These are phyloP conservation scores for Aspergillus melleus DNA, from an alignment of 2,329 filamentous ascomycete genomes.

Conservation along the genomic window DNA sequence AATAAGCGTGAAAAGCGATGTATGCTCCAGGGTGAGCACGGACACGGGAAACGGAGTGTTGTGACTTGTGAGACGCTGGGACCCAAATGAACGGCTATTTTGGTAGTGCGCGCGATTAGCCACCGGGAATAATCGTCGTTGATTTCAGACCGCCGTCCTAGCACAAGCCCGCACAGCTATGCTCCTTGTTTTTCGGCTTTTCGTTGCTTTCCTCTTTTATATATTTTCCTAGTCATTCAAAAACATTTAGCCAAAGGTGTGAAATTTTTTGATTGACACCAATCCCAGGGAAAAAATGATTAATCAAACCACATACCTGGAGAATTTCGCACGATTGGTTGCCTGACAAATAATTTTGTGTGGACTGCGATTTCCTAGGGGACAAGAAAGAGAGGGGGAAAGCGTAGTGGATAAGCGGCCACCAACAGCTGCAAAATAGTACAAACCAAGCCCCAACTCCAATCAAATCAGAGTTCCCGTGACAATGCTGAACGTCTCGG, in stretches of 20 bases:
- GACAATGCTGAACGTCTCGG: neutral
- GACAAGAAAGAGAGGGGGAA: conserved; percentile 5
- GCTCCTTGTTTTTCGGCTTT: conserved; percentile 1
- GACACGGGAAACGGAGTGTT: conserved; percentile 25
- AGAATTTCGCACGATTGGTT: neutral
- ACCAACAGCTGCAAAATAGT: conserved; percentile 18
- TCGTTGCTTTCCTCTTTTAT: neutral
- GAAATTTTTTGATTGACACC: too few species aligned
- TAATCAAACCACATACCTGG: neutral
- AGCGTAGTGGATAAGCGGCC: conserved; percentile 18
- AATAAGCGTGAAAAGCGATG: conserved; percentile 17
- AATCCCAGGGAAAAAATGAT: too few species aligned
- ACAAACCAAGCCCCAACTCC: conserved; percentile 1
- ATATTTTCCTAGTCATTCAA: too few species aligned
- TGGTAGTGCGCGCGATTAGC: conserved; percentile 26
- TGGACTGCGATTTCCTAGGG: neutral
- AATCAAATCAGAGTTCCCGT: neutral
- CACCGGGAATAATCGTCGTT: conserved; percentile 23
- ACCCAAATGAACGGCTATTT: conserved; percentile 24
- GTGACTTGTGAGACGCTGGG: conserved; percentile 24
- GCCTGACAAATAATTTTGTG: neutral
- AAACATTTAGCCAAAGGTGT: too few species aligned
- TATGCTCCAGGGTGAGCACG: conserved; percentile 25
- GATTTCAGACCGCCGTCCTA: conserved; percentile 19
- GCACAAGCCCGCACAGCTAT: conserved; percentile 19